Percentiles rank a stretch among this genome's conserved stretches.
Evolutionary conservation across 106 monocot species (phyloP).

Genomic region (Acanthochlamys bracteata): DNA sequence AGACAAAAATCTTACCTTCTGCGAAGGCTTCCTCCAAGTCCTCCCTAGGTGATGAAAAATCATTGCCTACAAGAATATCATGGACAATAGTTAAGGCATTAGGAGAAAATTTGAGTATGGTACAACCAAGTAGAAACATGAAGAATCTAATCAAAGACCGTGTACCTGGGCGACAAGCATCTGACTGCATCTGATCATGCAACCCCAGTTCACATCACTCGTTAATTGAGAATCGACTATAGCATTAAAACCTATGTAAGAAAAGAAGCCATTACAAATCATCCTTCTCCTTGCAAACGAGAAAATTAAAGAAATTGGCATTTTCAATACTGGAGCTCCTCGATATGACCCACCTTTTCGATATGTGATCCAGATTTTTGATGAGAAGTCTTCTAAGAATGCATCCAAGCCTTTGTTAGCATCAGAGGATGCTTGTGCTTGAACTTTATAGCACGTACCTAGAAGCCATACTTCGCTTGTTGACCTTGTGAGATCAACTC

Average conservation of each 20-base stretch:
- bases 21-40: constrained; percentile 68
- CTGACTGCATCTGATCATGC: constrained; percentile 99
- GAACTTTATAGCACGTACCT: constrained; percentile 62
- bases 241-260: constrained; percentile 70
- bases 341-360: constrained; percentile 56
- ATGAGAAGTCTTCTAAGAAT: constrained; percentile 80
- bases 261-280: not conserved
- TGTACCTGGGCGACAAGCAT: constrained; percentile 97
- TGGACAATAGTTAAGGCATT: constrained; percentile 3
- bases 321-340: no score
- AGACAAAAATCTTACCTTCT: constrained; percentile 52
- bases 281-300: not conserved
- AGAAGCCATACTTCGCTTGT: constrained; percentile 83
- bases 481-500: constrained; percentile 47
- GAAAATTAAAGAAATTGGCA: not conserved
- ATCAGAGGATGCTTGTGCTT: constrained; percentile 34
- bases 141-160: not conserved
- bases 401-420: constrained; percentile 25
- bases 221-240: constrained; percentile 62
- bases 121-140: not conserved
- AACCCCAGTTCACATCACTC: constrained; percentile 97
- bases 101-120: no score
- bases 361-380: constrained; percentile 95
- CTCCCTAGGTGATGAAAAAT: constrained; percentile 85
- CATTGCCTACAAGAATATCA: constrained; percentile 45